Percentiles rank a stretch among this genome's conserved stretches.
These are phyloP conservation scores for Combretum micranthum DNA, from an alignment of 345 rosid species.

Conservation along the genomic window DNA sequence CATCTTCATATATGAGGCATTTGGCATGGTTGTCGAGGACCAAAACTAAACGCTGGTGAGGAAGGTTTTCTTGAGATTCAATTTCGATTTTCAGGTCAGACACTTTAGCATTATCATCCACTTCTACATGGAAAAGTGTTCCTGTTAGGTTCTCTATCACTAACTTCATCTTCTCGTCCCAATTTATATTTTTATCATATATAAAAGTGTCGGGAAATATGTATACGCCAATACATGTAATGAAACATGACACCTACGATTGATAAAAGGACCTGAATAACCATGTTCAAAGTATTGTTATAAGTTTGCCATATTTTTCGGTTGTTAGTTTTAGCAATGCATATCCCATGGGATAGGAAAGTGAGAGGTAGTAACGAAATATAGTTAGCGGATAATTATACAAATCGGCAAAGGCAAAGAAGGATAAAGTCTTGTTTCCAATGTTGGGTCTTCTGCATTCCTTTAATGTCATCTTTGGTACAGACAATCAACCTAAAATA, in stretches of 20 bases:
- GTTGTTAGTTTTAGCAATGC: background rate
- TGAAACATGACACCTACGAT: background rate
- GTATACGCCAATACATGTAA: too few relatives aligned
- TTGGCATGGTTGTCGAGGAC: conserved; percentile 19
- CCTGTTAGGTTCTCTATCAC: conserved; percentile 74
- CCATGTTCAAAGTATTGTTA: background rate
- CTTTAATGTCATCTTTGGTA: too few relatives aligned
- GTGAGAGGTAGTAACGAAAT: too few relatives aligned
- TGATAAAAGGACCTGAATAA: background rate
- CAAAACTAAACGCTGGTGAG: conserved; percentile 48
- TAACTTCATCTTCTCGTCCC: conserved; percentile 36
- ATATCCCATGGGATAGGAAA: too few relatives aligned
- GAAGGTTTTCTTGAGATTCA: conserved; percentile 30
- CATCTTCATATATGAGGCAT: conserved; percentile 16
- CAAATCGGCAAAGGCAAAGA: too few relatives aligned
- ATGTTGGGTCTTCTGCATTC: too few relatives aligned
- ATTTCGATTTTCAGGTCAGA: conserved; percentile 54
- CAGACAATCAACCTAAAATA: too few relatives aligned
- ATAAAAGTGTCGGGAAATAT: too few relatives aligned
- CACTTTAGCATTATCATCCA: conserved; percentile 41
- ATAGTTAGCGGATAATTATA: too few relatives aligned
- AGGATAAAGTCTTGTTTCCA: too few relatives aligned
- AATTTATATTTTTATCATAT: too few relatives aligned
- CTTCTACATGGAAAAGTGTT: conserved; percentile 32
- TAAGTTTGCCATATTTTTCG: background rate